phyloP scores from a whole-genome alignment of 2,329 filamentous ascomycete genomes.

The Fusarium pininemorale region DNA sequence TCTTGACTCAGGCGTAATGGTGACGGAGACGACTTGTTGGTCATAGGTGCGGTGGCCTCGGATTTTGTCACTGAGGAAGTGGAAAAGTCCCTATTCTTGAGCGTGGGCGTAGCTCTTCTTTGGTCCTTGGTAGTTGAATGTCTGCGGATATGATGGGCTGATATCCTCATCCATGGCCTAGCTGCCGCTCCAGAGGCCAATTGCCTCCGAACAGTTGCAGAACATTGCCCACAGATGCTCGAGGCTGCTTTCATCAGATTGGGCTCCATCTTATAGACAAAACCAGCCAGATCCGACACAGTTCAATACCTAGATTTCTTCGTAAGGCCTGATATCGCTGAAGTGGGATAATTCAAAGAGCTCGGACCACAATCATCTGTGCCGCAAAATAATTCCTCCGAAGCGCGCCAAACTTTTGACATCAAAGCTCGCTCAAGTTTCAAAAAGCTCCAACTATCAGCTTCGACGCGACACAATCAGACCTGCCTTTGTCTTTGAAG shows the following conservation, averaged over 20 bases:
- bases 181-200: conserved; percentile 30
- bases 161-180: conserved; percentile 41
- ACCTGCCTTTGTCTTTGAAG: conserved; percentile 45
- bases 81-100: conserved; percentile 43
- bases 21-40: conserved; percentile 34
- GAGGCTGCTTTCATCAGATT: conserved; percentile 52
- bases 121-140: conserved; percentile 43
- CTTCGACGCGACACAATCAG: conserved; percentile 42
- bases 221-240: conserved; percentile 53
- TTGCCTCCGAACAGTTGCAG: conserved; percentile 48
- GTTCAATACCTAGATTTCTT: conserved; percentile 23
- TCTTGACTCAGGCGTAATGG: conserved; percentile 66
- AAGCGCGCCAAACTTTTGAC: conserved; percentile 44
- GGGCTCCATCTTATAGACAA: conserved; percentile 49
- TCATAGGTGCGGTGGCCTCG: conserved; percentile 43
- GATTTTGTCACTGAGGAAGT: conserved; percentile 40
- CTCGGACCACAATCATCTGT: conserved; percentile 43
- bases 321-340: conserved; percentile 30
- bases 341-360: conserved; percentile 44
- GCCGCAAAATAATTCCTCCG: conserved; percentile 52
- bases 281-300: conserved; percentile 7
- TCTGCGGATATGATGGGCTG: conserved; percentile 44
- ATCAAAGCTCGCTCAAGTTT: conserved; percentile 42
- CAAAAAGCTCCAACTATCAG: conserved; percentile 36
- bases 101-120: conserved; percentile 26